These are phyloP conservation scores for Penicillium simplicissimum DNA, from an alignment of 495 filamentous ascomycete genomes.

Conservation along the genomic window DNA sequence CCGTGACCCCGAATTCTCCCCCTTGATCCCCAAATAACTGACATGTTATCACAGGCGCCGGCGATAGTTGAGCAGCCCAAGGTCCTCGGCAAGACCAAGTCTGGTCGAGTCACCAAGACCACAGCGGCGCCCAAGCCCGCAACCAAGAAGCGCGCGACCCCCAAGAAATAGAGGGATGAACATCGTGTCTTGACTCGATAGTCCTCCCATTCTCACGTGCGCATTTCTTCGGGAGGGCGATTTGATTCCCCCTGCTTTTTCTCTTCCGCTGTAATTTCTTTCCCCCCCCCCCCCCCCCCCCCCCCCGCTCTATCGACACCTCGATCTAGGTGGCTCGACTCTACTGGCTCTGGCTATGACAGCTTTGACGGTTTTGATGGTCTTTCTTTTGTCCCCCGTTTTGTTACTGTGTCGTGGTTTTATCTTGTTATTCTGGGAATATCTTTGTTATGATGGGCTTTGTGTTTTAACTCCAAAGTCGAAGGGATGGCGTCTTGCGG, in stretches of 20 bases:
- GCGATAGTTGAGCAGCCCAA: slow-evolving; percentile 75
- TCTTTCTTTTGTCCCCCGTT: slow-evolving; percentile 16
- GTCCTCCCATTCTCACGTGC: slow-evolving; percentile 32
- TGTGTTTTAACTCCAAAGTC: slow-evolving; percentile 30
- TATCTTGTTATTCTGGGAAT: slow-evolving; percentile 38
- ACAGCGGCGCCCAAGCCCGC: slow-evolving; percentile 56
- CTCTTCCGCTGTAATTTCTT: slow-evolving; percentile 37
- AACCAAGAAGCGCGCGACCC: slow-evolving; percentile 56
- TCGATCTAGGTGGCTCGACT: slow-evolving; percentile 26
- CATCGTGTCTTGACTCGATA: slow-evolving; percentile 15
- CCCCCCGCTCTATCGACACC: slow-evolving; percentile 17
- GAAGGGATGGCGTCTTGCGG: slow-evolving; percentile 46
- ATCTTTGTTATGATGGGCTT: slow-evolving; percentile 36
- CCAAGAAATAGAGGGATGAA: slow-evolving; percentile 55
- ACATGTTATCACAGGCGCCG: slow-evolving; percentile 45
- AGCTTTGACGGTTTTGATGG: slow-evolving; percentile 24
- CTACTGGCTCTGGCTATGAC: slow-evolving; percentile 2
- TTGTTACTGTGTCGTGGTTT: slow-evolving; percentile 14
- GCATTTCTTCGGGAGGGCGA: slow-evolving; percentile 27
- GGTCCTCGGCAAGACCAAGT: slow-evolving; percentile 83
- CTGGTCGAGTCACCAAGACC: slow-evolving; percentile 84
- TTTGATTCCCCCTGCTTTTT: slow-evolving; percentile 19
- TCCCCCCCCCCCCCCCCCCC: too few species aligned
- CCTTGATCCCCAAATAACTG: slow-evolving; percentile 4
- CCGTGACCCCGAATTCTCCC: not conserved